A percentile compares a stretch with the other conserved stretches of the same genome.
phyloP scores from a whole-genome alignment of 768 basidiomycete genomes.

The Phaffia tasmanica region DNA sequence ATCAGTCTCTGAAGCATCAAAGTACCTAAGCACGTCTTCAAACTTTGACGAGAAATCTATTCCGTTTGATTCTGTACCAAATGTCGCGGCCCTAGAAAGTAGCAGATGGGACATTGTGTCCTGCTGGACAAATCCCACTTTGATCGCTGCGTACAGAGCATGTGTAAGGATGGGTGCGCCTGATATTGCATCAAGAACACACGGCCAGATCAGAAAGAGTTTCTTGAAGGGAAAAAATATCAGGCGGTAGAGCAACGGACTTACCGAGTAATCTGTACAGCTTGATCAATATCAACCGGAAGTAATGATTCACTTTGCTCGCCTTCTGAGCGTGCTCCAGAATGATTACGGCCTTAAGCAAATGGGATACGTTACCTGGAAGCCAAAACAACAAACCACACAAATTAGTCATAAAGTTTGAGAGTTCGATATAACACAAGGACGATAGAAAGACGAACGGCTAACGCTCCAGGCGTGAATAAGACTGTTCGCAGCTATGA shows the following conservation, averaged over 20 bases:
- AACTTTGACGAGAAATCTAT: background rate
- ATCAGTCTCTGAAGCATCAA: constrained; percentile 1
- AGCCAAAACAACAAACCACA: background rate
- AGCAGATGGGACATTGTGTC: constrained; percentile 81
- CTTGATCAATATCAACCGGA: constrained; percentile 63
- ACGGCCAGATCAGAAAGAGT: background rate
- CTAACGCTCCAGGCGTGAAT: constrained; percentile 38
- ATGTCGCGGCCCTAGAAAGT: constrained; percentile 63
- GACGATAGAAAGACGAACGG: constrained; percentile 22
- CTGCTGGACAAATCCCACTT: constrained; percentile 72
- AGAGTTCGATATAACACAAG: background rate
- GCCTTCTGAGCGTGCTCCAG: constrained; percentile 60
- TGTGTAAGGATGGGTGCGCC: constrained; percentile 62
- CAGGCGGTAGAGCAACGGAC: constrained; percentile 27
- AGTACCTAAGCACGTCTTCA: constrained; percentile 1
- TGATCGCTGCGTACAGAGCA: constrained; percentile 66
- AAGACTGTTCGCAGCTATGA: constrained; percentile 59
- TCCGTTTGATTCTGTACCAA: constrained; percentile 31
- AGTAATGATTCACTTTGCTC: constrained; percentile 70
- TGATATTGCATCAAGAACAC: constrained; percentile 32
- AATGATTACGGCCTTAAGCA: constrained; percentile 54
- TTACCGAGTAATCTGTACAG: constrained; percentile 71
- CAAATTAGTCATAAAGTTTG: background rate
- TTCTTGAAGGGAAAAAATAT: background rate
- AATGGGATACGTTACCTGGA: constrained; percentile 47